phyloP scores from a whole-genome alignment of 2,329 filamentous ascomycete genomes.

The Penicillium sp. region DNA sequence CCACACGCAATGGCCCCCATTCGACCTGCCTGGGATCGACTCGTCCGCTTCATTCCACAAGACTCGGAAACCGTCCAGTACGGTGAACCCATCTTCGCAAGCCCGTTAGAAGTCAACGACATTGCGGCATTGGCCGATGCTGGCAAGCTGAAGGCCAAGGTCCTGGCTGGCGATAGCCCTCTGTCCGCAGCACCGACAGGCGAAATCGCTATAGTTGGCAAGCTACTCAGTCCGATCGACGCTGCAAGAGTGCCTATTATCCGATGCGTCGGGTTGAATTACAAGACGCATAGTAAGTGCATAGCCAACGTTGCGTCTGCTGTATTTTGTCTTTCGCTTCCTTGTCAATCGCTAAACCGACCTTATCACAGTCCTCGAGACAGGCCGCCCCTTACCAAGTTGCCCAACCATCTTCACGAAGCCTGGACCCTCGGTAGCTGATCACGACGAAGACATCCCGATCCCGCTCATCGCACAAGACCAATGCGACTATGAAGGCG shows the following conservation, averaged over 20 bases:
- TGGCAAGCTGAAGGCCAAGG: neutral
- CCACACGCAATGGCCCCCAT: neutral
- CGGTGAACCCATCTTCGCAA: neutral
- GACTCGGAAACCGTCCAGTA: neutral
- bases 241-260: no score
- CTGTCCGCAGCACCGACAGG: neutral
- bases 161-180: neutral
- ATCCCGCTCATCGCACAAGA: neutral
- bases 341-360: no score
- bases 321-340: no score
- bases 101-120: neutral
- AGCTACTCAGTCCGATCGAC: no score
- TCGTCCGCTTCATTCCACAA: neutral
- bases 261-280: no score
- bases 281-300: no score
- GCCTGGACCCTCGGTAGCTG: neutral
- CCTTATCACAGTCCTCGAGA: neutral
- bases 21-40: neutral
- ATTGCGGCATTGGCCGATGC: neutral
- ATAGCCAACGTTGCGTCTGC: no score
- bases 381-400: neutral
- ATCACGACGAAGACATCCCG: neutral
- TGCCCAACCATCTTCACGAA: slow-evolving; percentile 8
- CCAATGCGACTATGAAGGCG: no score
- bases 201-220: no score